Conservation (phyloP, 2,329 filamentous ascomycete genomes). For the Ploettnerulaceae sp. region DNA sequence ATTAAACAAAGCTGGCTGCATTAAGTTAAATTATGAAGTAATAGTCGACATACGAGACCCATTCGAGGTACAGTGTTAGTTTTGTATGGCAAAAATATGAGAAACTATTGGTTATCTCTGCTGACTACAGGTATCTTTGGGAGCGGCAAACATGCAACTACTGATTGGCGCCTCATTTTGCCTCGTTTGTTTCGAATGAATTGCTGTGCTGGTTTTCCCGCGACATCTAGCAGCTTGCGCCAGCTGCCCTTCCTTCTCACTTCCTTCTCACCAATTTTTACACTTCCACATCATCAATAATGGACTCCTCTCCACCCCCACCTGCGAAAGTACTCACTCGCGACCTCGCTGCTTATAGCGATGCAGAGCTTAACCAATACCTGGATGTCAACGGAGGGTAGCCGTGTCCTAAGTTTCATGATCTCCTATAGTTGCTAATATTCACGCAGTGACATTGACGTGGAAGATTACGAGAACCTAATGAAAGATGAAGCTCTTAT, state of each 20-base stretch:
- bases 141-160: no score
- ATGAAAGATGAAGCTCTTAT: constrained; percentile 8
- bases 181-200: no score
- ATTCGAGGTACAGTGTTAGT: not conserved
- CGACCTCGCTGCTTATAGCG: constrained; percentile 16
- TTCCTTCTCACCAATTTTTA: no score
- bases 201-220: no score
- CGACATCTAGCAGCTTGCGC: no score
- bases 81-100: not conserved
- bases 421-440: constrained; percentile 9
- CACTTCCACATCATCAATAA: no score
- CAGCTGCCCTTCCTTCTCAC: no score
- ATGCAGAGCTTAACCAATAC: constrained; percentile 18
- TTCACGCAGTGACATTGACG: constrained; percentile 11
- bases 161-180: no score
- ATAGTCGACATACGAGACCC: not conserved
- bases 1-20: not conserved
- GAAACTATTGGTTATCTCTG: not conserved
- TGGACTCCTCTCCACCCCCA: constrained; percentile 2
- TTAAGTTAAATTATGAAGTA: no score
- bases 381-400: constrained; percentile 15
- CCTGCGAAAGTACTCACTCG: constrained; percentile 13
- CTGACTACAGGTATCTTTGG: no score
- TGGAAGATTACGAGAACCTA: constrained; percentile 14
- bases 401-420: constrained; percentile 3